These are phyloP conservation scores for Starmerella asiatica DNA, from an alignment of 805 yeast species.

Conservation along the genomic window DNA sequence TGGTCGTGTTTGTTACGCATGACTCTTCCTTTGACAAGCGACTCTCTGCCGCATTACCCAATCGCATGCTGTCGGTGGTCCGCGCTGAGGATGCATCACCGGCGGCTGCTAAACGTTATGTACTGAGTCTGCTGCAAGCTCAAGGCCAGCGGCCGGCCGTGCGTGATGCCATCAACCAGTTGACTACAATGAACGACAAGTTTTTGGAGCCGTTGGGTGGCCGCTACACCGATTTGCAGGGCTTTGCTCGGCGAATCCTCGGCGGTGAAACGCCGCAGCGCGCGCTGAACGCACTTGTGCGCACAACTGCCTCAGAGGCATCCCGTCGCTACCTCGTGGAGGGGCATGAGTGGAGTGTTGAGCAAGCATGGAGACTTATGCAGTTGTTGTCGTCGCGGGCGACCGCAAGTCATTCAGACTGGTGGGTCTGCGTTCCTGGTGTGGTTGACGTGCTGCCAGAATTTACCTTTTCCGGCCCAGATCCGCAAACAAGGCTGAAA, in stretches of 20 bases:
- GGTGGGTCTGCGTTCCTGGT: conserved; percentile 18
- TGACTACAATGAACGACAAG: conserved; percentile 21
- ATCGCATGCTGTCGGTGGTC: conserved; percentile 67
- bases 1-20: conserved; percentile 75
- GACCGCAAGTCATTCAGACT: neutral
- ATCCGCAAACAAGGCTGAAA: conserved; percentile 30
- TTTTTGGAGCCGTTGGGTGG: conserved; percentile 73
- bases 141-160: conserved; percentile 3
- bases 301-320: conserved; percentile 76
- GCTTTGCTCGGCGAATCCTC: conserved; percentile 72
- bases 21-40: conserved; percentile 65
- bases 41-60: conserved; percentile 63
- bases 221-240: conserved; percentile 83
- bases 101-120: conserved; percentile 56
- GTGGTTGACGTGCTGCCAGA: conserved; percentile 23
- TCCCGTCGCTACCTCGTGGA: conserved; percentile 54
- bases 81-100: conserved; percentile 70
- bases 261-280: conserved; percentile 73
- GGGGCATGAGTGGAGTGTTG: conserved; percentile 42
- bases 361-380: conserved; percentile 81
- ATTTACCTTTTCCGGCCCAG: conserved; percentile 17
- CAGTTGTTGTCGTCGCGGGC: conserved; percentile 33
- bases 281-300: conserved; percentile 67
- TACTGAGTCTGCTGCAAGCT: conserved; percentile 28
- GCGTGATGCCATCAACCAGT: neutral